These are phyloP conservation scores for Nemania diffusa DNA, from an alignment of 2,329 filamentous ascomycete species.

Conservation along the genomic window DNA sequence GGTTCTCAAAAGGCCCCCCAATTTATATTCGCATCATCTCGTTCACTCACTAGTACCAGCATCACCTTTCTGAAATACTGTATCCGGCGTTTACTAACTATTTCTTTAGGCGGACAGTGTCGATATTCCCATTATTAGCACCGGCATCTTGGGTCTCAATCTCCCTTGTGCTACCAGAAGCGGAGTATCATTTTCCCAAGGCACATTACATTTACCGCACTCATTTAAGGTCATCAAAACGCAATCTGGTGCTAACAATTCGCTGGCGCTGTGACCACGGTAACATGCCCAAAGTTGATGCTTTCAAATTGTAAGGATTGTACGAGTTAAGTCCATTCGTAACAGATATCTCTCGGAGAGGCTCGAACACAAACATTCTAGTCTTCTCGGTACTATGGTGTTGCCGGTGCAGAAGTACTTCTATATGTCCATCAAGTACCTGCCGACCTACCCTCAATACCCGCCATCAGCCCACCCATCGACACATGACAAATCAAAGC, in stretches of 20 bases:
- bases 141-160: conserved; percentile 9
- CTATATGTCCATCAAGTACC: background rate
- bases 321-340: background rate
- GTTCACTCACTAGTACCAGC: background rate
- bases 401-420: background rate
- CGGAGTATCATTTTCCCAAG: conserved; percentile 17
- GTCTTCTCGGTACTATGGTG: background rate
- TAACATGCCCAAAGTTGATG: background rate
- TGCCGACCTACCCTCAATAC: background rate
- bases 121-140: background rate
- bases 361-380: background rate
- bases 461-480: conserved; percentile 7
- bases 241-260: background rate
- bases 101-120: background rate
- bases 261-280: background rate
- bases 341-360: background rate
- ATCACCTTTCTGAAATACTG: background rate
- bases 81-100: conserved; percentile 8
- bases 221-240: background rate
- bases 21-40: background rate
- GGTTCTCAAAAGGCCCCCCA: background rate
- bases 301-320: background rate
- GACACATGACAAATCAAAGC: conserved; percentile 26
- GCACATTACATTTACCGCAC: conserved; percentile 3
- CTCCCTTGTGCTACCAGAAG: conserved; percentile 8